These are phyloP conservation scores for Nemania sp. DNA, from an alignment of 2,329 filamentous ascomycete genomes.

Conservation along the genomic window DNA sequence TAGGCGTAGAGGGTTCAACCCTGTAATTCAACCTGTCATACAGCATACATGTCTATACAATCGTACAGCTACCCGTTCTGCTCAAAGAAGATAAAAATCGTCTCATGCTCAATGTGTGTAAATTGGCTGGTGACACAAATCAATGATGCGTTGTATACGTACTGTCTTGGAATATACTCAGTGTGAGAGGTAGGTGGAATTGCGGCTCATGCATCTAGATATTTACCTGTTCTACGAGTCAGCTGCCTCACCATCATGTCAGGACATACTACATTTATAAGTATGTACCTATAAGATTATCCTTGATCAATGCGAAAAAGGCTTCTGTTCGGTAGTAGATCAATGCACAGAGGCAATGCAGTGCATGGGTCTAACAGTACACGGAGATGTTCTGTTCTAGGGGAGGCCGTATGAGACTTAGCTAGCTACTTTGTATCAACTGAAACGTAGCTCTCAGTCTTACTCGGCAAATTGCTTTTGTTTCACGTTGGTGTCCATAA, in stretches of 20 bases:
- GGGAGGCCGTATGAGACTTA: slow-evolving; percentile 27
- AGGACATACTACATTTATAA: not conserved
- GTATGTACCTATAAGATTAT: not conserved
- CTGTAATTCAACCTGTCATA: slow-evolving; percentile 16
- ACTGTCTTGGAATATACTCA: not conserved
- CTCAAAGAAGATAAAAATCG: slow-evolving; percentile 12
- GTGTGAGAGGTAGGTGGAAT: not conserved
- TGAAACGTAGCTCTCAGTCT: slow-evolving; percentile 40
- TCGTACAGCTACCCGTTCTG: not conserved
- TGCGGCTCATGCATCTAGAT: slow-evolving; percentile 1
- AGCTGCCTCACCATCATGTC: slow-evolving; percentile 8
- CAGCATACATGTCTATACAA: not conserved
- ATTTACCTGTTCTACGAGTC: slow-evolving; percentile 5
- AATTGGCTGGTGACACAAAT: slow-evolving; percentile 1
- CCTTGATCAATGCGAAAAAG: slow-evolving; percentile 9
- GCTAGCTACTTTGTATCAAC: too few relatives aligned
- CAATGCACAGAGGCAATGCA: slow-evolving; percentile 25
- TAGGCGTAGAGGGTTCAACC: slow-evolving; percentile 3
- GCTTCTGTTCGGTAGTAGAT: slow-evolving; percentile 24
- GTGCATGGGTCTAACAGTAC: not conserved
- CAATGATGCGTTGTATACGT: slow-evolving; percentile 27
- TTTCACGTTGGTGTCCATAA: slow-evolving; percentile 40
- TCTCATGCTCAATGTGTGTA: slow-evolving; percentile 18
- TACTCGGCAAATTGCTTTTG: slow-evolving; percentile 41
- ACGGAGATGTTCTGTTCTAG: not conserved